These are phyloP conservation scores for Verbascum thapsus DNA, from an alignment of 257 asterid genomes.

Conservation along the genomic window DNA sequence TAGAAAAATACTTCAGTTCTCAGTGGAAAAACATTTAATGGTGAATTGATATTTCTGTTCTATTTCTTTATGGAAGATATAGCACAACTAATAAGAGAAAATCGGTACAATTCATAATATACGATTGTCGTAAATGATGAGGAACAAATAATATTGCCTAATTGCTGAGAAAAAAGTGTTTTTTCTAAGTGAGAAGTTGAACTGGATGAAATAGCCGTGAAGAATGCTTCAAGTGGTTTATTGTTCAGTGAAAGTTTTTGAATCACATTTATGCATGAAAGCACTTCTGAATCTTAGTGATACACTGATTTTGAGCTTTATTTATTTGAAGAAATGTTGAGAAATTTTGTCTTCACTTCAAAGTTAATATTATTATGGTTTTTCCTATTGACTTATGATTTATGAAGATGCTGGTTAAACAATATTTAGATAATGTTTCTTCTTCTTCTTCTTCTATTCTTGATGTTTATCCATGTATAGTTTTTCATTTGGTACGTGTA, in stretches of 20 bases:
- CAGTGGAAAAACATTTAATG: background rate
- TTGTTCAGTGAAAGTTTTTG: background rate
- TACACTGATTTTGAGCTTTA: background rate
- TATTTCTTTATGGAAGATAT: slow-evolving; percentile 3
- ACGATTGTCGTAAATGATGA: slow-evolving; percentile 6
- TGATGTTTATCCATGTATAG: slow-evolving; percentile 6
- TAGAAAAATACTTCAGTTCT: slow-evolving; percentile 1
- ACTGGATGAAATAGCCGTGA: slow-evolving; percentile 2
- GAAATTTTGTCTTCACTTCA: slow-evolving; percentile 6
- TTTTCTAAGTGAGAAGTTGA: slow-evolving; percentile 5
- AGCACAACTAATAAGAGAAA: slow-evolving; percentile 9
- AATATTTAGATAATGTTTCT: background rate
- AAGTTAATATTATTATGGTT: slow-evolving; percentile 1
- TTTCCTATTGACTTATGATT: slow-evolving; percentile 24
- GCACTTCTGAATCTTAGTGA: background rate
- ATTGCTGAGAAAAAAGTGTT: background rate
- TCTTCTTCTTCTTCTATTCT: background rate
- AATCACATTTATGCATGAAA: slow-evolving; percentile 8
- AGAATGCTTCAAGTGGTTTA: background rate
- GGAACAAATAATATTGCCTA: too few species aligned
- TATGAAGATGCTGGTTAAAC: background rate
- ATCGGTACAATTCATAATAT: background rate
- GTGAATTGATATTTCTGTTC: background rate
- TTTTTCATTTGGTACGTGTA: background rate
- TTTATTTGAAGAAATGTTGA: slow-evolving; percentile 1